Evolutionary conservation across 495 filamentous ascomycete species (phyloP).

Genomic region (Hypoxylon fragiforme): DNA sequence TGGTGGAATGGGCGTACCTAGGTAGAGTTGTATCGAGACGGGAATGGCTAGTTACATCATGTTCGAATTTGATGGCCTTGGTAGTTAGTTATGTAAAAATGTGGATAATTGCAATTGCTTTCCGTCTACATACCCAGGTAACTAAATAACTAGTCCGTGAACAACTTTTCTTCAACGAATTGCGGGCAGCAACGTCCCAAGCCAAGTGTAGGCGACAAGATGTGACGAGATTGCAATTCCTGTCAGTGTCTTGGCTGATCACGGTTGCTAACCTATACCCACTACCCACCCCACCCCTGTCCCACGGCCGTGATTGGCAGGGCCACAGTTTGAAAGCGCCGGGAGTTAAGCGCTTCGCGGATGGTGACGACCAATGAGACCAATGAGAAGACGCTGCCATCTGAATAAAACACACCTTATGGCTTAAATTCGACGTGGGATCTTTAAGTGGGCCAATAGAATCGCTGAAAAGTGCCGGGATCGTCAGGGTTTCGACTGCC

Average conservation of each 20-base stretch:
- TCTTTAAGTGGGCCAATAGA: slow-evolving; percentile 23
- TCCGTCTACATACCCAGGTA: slow-evolving; percentile 4
- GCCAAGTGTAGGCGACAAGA: slow-evolving; percentile 25
- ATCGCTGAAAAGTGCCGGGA: slow-evolving; percentile 20
- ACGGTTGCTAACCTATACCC: slow-evolving; percentile 16
- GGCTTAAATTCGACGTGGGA: slow-evolving; percentile 22
- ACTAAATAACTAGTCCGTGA: slow-evolving; percentile 15
- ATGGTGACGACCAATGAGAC: slow-evolving; percentile 29
- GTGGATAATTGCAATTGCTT: not conserved
- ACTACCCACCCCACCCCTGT: slow-evolving; percentile 23
- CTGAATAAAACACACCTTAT: slow-evolving; percentile 31
- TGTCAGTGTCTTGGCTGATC: slow-evolving; percentile 23
- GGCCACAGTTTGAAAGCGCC: slow-evolving; percentile 28
- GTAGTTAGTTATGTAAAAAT: not conserved
- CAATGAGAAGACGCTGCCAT: slow-evolving; percentile 25
- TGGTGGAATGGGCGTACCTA: too few relatives aligned
- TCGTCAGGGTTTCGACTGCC: slow-evolving; percentile 23
- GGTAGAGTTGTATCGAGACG: slow-evolving; percentile 1
- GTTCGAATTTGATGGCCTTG: not conserved
- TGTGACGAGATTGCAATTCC: slow-evolving; percentile 30
- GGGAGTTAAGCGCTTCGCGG: slow-evolving; percentile 34
- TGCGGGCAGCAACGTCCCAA: not conserved
- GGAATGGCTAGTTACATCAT: slow-evolving; percentile 15
- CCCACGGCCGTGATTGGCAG: slow-evolving; percentile 30
- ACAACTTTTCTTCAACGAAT: slow-evolving; percentile 19